Evolutionary conservation across 306 rosid genomes (phyloP).

Genomic region (Oemleria cerasiformis): DNA sequence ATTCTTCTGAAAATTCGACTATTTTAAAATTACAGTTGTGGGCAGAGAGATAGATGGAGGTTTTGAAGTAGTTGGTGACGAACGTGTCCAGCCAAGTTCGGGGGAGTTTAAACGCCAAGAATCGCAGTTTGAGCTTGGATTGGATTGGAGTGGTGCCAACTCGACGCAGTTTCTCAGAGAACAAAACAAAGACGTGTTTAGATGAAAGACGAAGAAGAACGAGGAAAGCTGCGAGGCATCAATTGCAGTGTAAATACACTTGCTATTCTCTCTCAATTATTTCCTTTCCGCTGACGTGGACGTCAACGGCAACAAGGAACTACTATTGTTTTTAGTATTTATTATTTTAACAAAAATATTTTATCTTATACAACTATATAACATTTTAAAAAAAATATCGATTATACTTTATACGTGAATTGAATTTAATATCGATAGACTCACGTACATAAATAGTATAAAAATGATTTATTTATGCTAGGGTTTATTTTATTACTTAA

Average conservation of each 20-base stretch:
- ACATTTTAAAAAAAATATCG: too few species aligned
- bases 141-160: slow-evolving; percentile 11
- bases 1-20: slow-evolving; percentile 4
- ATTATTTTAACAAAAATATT: too few species aligned
- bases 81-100: slow-evolving; percentile 30
- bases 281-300: slow-evolving; percentile 5
- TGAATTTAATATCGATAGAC: too few species aligned
- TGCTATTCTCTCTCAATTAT: background rate
- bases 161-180: slow-evolving; percentile 25
- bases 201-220: background rate
- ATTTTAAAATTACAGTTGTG: background rate
- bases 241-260: background rate
- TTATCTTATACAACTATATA: too few species aligned
- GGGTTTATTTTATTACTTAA: too few species aligned
- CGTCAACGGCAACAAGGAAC: background rate
- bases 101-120: slow-evolving; percentile 9
- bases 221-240: background rate
- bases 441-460: too few species aligned
- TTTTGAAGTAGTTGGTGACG: background rate
- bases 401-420: too few species aligned
- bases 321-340: background rate
- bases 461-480: too few species aligned
- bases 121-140: background rate
- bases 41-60: slow-evolving; percentile 4
- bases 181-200: too few species aligned